These are phyloP conservation scores for Linanthus parryae DNA, from an alignment of 148 eudicot genomes.

Conservation along the genomic window DNA sequence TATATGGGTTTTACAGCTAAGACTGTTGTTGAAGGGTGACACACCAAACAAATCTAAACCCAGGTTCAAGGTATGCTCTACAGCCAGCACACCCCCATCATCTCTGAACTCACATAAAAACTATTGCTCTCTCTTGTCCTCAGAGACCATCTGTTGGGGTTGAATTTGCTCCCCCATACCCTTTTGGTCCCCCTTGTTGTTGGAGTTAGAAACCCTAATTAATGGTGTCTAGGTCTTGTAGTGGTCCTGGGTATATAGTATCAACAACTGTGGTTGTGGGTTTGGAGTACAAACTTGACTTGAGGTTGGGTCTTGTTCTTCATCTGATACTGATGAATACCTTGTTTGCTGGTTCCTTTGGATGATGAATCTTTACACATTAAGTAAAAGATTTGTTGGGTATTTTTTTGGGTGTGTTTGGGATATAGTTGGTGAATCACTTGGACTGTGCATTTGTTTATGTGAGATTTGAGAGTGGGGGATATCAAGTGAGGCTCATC, in stretches of 20 bases:
- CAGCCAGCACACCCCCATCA: conserved; percentile 33
- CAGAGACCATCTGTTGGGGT: conserved; percentile 11
- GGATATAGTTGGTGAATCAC: conserved; percentile 1
- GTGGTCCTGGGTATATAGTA: conserved; percentile 27
- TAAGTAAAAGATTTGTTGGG: not conserved
- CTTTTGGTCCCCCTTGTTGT: conserved; percentile 21
- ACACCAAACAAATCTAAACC: conserved; percentile 32
- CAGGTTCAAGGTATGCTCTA: conserved; percentile 69
- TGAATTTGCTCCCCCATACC: conserved; percentile 58
- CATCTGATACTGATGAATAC: conserved; percentile 18
- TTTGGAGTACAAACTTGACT: conserved; percentile 28
- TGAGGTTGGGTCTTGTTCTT: conserved; percentile 15
- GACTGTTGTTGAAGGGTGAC: conserved; percentile 41
- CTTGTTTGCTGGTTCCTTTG: conserved; percentile 39
- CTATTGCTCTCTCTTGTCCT: conserved; percentile 36
- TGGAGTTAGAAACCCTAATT: conserved; percentile 20
- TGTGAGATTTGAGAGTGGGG: conserved; percentile 4
- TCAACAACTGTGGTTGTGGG: conserved; percentile 27
- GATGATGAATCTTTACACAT: conserved; percentile 12
- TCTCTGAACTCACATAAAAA: conserved; percentile 44
- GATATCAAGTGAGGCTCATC: conserved; percentile 11
- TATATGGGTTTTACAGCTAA: conserved; percentile 67
- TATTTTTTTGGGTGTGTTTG: not conserved
- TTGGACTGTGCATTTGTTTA: not conserved
- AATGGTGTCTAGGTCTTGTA: conserved; percentile 53